Evolutionary conservation across 1,284 basidiomycete genomes (phyloP), one percentile per base, ranked within the genome.

Genomic region (Gymnopus androsaceus): DNA sequence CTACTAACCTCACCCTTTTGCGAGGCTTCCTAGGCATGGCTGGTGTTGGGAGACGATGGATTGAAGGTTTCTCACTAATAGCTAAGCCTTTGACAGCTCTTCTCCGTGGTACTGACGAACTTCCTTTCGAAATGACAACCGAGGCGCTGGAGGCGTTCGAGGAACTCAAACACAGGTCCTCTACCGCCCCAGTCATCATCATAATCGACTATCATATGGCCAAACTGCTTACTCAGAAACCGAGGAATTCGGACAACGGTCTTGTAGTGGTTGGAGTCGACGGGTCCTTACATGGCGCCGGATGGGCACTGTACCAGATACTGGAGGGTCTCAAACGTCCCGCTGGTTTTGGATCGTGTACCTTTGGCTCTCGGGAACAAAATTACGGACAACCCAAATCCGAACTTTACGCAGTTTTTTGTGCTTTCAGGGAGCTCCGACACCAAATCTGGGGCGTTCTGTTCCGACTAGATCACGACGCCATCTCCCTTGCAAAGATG

Each of bases 361-460:
- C 70, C 0, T 73, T 69, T 61, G 69, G 61, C 25, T 55, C 61
- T 1, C 59, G 61, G 0, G 69, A 76, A 51, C 63, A 61, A 0
- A 62, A 65, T 2, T 76, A 75, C 45, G 71, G 70, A 0, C 73
- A 75, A 54, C 70, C 73, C 0, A 75, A 76, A 59, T 56, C 69
- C 0, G 73, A 76, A 54, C 57, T 76, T 0, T 75, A 70, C 51
- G 72, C 73, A 1, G 57, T 75, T 0, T 74, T 69, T 45, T 36
- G 66, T 0, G 69, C 72, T 0, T 33, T 75, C 27, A 72, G 71
- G 33, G 66, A 67, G 7, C 51, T 69, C 1, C 59, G 66, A 0
- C 63, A 70, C 55, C 50, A 63, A 0, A 47, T 75, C 4, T 70
- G 67, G 63, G 71, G 70, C 8, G 51, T 70, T 1, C 63, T 65